These are phyloP conservation scores for Penicillium frequentans DNA, from an alignment of 2,329 filamentous ascomycete genomes.

Conservation along the genomic window DNA sequence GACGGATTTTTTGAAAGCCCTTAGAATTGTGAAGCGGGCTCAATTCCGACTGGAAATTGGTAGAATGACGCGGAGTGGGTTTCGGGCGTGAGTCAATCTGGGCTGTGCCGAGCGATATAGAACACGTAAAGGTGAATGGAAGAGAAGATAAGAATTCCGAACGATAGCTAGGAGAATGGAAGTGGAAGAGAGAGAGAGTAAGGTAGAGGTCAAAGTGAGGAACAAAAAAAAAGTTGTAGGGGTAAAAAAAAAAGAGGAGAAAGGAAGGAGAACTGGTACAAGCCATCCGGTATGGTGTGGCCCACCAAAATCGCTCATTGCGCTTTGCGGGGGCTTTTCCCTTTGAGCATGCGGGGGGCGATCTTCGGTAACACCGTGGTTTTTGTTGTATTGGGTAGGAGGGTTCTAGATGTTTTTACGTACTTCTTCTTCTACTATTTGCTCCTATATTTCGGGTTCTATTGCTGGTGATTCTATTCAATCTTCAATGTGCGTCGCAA, in stretches of 20 bases:
- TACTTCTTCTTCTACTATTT: background rate
- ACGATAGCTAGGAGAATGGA: slow-evolving; percentile 7
- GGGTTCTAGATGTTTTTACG: slow-evolving; percentile 2
- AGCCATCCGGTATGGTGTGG: slow-evolving; percentile 21
- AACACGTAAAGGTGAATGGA: background rate
- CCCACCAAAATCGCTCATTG: slow-evolving; percentile 28
- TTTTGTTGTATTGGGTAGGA: background rate
- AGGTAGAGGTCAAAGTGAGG: slow-evolving; percentile 11
- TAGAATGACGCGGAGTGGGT: slow-evolving; percentile 15
- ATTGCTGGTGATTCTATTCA: background rate
- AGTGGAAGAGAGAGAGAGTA: slow-evolving; percentile 6
- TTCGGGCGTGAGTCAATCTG: background rate
- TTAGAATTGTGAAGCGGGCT: slow-evolving; percentile 12
- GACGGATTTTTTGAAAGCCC: slow-evolving; percentile 28
- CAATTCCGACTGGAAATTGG: slow-evolving; percentile 22
- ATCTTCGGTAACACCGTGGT: slow-evolving; percentile 5
- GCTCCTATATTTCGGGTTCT: background rate
- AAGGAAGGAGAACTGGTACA: slow-evolving; percentile 20
- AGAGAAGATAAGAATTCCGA: slow-evolving; percentile 1
- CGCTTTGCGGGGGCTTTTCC: slow-evolving; percentile 25
- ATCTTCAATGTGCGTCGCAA: background rate
- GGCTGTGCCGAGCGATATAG: background rate
- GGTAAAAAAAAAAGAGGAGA: slow-evolving; percentile 23
- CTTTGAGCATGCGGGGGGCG: slow-evolving; percentile 30
- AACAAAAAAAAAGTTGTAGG: slow-evolving; percentile 16